Evolutionary conservation across 139 green algal species (phyloP).

Genomic region (Closterium sp.): DNA sequence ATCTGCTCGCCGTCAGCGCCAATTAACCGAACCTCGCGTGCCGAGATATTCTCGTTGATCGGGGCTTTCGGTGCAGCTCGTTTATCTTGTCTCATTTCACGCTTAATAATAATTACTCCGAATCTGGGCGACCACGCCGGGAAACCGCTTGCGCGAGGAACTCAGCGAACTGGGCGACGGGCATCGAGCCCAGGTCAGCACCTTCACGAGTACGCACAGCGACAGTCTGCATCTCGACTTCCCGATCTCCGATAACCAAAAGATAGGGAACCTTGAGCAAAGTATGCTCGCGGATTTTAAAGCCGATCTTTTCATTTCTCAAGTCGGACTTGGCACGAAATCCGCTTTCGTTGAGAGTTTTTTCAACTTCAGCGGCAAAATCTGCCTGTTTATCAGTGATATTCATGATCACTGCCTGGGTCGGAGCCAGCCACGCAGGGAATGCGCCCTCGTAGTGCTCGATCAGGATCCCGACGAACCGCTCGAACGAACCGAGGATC

Average conservation of each 20-base stretch:
- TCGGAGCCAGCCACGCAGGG: constrained; percentile 14
- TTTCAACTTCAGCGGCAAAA: background rate
- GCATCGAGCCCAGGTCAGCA: background rate
- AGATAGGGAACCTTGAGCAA: background rate
- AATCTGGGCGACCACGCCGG: background rate
- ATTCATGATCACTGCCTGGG: background rate
- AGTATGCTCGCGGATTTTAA: background rate
- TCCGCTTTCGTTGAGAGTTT: background rate
- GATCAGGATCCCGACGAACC: constrained; percentile 28
- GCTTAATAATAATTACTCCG: background rate
- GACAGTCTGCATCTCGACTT: background rate
- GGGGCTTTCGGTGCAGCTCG: too few relatives aligned
- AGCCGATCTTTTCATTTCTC: background rate
- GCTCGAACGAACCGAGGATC: constrained; percentile 16
- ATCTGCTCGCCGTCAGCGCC: too few relatives aligned
- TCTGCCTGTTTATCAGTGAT: background rate
- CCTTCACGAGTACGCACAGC: background rate
- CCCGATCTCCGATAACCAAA: background rate
- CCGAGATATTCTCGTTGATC: too few relatives aligned
- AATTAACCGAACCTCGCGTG: too few relatives aligned
- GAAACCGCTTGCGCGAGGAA: background rate
- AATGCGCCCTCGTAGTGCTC: constrained; percentile 16
- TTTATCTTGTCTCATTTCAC: too few relatives aligned
- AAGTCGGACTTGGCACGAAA: background rate
- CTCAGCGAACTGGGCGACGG: background rate